A percentile compares a stretch with the other conserved stretches of the same genome.
These are phyloP conservation scores for Solanum lycopersicoides DNA, from an alignment of 257 asterid genomes.

Conservation along the genomic window DNA sequence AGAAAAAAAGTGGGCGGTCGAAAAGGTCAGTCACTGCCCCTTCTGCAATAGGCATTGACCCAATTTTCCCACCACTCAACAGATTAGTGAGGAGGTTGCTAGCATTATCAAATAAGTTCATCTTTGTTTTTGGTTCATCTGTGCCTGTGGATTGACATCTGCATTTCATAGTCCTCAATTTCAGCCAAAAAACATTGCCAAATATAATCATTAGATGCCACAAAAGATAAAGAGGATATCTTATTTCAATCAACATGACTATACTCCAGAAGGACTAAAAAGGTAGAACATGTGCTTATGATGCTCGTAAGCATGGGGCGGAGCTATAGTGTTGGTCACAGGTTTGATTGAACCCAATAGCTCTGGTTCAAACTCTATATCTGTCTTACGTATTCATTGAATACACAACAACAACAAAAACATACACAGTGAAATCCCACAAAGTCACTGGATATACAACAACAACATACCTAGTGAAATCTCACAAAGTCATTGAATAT, in stretches of 20 bases:
- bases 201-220: background rate
- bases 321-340: background rate
- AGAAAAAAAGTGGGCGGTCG: slow-evolving; percentile 80
- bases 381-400: background rate
- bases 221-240: background rate
- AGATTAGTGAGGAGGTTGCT: slow-evolving; percentile 88
- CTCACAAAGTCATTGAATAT: background rate
- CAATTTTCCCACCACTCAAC: slow-evolving; percentile 74
- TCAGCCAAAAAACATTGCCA: background rate
- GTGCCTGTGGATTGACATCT: slow-evolving; percentile 69
- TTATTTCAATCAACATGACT: background rate
- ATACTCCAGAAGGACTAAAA: background rate
- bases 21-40: slow-evolving; percentile 95
- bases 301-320: background rate
- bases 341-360: background rate
- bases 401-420: background rate
- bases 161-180: slow-evolving; percentile 10
- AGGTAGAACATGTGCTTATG: background rate
- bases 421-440: background rate
- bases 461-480: background rate
- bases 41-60: slow-evolving; percentile 89
- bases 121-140: slow-evolving; percentile 49
- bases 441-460: background rate
- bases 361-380: background rate
- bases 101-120: slow-evolving; percentile 71